A percentile compares a stretch with the other conserved stretches of the same genome.
Evolutionary conservation across 176 grass and related monocot species (phyloP).

Genomic region (Carex littledalei): DNA sequence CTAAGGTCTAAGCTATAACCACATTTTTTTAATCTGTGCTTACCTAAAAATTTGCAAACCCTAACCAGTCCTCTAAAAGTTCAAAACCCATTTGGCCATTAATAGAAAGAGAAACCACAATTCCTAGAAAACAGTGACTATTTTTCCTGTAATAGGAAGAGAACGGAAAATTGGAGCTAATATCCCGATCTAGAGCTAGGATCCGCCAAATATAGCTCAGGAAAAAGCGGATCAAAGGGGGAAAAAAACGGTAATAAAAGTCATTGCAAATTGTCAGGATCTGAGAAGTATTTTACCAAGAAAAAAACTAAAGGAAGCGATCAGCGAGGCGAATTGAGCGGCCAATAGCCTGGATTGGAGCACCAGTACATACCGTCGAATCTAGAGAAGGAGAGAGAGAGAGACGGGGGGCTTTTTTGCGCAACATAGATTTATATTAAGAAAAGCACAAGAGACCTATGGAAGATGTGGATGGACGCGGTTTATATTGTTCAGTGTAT

Average conservation of each 20-base stretch:
- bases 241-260: conserved; percentile 7
- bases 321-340: conserved; percentile 16
- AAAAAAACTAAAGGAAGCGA: background rate
- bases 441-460: conserved; percentile 10
- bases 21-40: background rate
- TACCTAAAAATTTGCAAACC: conserved; percentile 17
- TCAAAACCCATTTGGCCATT: background rate
- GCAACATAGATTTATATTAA: conserved; percentile 21
- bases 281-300: conserved; percentile 17
- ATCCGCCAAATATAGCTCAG: conserved; percentile 22
- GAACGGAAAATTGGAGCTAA: background rate
- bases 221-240: conserved; percentile 17
- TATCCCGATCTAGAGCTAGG: conserved; percentile 25
- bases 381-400: conserved; percentile 1
- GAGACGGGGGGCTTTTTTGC: background rate
- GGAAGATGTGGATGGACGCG: background rate
- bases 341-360: background rate
- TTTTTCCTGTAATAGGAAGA: background rate
- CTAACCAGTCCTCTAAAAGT: background rate
- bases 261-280: background rate
- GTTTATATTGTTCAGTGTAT: background rate
- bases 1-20: background rate
- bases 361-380: background rate
- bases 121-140: background rate
- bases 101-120: conserved; percentile 1